A percentile compares a stretch with the other conserved stretches of the same genome.
These are phyloP conservation scores for Amphirosellinia nigrospora DNA, from an alignment of 495 filamentous ascomycete genomes.

Conservation along the genomic window DNA sequence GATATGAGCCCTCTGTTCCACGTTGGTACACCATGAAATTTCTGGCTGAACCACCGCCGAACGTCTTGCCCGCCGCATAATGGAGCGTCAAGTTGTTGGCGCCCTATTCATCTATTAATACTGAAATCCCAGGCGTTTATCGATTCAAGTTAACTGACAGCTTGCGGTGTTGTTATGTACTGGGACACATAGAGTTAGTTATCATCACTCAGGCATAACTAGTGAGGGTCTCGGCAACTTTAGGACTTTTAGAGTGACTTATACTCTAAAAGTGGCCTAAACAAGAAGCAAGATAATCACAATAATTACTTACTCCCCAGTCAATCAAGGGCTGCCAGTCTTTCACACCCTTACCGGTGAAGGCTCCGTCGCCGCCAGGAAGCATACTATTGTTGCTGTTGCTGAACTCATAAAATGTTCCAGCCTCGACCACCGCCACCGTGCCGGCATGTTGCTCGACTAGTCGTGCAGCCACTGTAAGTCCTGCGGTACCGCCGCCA, in stretches of 20 bases:
- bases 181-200: not conserved
- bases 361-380: slow-evolving; percentile 35
- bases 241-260: no score
- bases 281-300: not conserved
- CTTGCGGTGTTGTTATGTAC: slow-evolving; percentile 30
- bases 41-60: slow-evolving; percentile 54
- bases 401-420: slow-evolving; percentile 59
- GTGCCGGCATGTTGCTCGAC: slow-evolving; percentile 34
- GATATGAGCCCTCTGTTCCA: slow-evolving; percentile 43
- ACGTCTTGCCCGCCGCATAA: slow-evolving; percentile 50
- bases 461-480: slow-evolving; percentile 55
- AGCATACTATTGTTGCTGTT: slow-evolving; percentile 51
- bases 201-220: not conserved
- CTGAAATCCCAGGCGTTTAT: not conserved
- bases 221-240: not conserved
- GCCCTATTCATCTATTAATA: slow-evolving; percentile 23
- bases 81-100: slow-evolving; percentile 37
- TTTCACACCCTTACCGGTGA: slow-evolving; percentile 20
- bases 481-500: slow-evolving; percentile 62
- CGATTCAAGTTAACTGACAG: not conserved
- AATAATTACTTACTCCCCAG: slow-evolving; percentile 46
- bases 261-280: not conserved
- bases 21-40: slow-evolving; percentile 61
- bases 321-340: slow-evolving; percentile 47
- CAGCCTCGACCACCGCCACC: slow-evolving; percentile 61